Percentiles rank a stretch among this genome's conserved stretches.
These are phyloP conservation scores for Podaxis sp. DNA, from an alignment of 768 basidiomycete genomes.

Conservation along the genomic window DNA sequence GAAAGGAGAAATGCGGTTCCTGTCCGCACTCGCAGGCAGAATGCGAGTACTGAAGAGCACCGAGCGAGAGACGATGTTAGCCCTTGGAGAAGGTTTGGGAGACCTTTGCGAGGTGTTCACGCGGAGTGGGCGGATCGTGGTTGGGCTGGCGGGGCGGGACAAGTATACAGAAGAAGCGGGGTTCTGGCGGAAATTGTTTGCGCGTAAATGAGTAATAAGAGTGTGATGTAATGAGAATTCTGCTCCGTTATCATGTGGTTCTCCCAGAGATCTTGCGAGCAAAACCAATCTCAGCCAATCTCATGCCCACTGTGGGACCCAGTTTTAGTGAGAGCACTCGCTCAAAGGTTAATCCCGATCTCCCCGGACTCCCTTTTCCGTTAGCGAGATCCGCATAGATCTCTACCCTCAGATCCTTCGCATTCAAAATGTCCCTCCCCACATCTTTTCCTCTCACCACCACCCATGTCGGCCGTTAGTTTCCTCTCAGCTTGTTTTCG, in stretches of 20 bases:
- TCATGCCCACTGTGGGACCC: not conserved
- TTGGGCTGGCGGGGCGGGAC: constrained; percentile 45
- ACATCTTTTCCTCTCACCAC: constrained; percentile 14
- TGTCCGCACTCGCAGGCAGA: constrained; percentile 31
- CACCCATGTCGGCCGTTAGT: constrained; percentile 24
- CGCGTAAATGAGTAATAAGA: constrained; percentile 11
- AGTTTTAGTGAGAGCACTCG: constrained; percentile 4
- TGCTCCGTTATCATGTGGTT: not conserved
- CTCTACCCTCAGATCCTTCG: constrained; percentile 15
- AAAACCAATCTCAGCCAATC: not conserved
- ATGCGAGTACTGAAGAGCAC: constrained; percentile 35
- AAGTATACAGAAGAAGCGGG: constrained; percentile 30
- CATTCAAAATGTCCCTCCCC: constrained; percentile 22
- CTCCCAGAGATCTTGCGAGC: constrained; percentile 8
- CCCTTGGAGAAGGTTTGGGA: constrained; percentile 20
- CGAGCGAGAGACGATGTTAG: constrained; percentile 33
- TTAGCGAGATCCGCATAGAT: constrained; percentile 9
- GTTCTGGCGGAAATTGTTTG: constrained; percentile 40
- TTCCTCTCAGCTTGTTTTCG: constrained; percentile 36
- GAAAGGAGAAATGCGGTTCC: constrained; percentile 31
- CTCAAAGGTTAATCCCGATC: constrained; percentile 18
- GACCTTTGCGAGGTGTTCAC: constrained; percentile 42
- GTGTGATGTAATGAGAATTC: constrained; percentile 5
- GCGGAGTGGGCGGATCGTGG: constrained; percentile 37
- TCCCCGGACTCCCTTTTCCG: constrained; percentile 18